Percentiles rank a stretch among this genome's conserved stretches.
These are phyloP conservation scores for Termitomyces sp. DNA, from an alignment of 768 basidiomycete species.

Conservation along the genomic window DNA sequence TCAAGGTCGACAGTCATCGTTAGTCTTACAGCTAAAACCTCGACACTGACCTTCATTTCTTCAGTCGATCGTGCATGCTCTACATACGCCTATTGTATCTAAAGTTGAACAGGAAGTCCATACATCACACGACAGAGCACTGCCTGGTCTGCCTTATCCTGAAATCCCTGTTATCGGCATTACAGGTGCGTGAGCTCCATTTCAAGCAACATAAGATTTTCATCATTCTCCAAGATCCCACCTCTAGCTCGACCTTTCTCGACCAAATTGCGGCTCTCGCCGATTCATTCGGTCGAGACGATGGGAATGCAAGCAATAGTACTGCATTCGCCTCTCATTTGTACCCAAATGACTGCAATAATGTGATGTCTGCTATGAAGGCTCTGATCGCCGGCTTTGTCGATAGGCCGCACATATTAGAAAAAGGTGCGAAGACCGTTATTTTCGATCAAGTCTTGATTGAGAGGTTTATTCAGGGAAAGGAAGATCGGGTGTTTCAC, in stretches of 20 bases:
- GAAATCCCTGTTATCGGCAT: slow-evolving; percentile 60
- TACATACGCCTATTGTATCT: slow-evolving; percentile 45
- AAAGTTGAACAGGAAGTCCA: slow-evolving; percentile 37
- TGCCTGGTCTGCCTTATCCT: slow-evolving; percentile 51
- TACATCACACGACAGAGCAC: slow-evolving; percentile 34
- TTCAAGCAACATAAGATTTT: not conserved
- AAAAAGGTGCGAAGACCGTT: slow-evolving; percentile 15
- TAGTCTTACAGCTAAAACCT: not conserved
- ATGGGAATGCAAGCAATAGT: slow-evolving; percentile 5
- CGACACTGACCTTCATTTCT: not conserved
- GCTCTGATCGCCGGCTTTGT: slow-evolving; percentile 49
- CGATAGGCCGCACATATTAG: slow-evolving; percentile 24
- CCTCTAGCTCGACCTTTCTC: slow-evolving; percentile 41
- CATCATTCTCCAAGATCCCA: slow-evolving; percentile 26
- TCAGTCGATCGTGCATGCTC: slow-evolving; percentile 31
- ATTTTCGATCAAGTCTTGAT: not conserved
- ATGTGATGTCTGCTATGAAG: slow-evolving; percentile 47
- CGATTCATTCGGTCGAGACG: slow-evolving; percentile 18
- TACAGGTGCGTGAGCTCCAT: slow-evolving; percentile 33
- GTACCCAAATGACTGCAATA: slow-evolving; percentile 53
- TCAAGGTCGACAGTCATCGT: slow-evolving; percentile 38
- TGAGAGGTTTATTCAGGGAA: slow-evolving; percentile 25
- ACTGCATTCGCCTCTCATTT: slow-evolving; percentile 38
- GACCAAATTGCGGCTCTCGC: slow-evolving; percentile 34
- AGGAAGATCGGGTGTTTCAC: slow-evolving; percentile 41